Conservation (phyloP, 2,329 filamentous ascomycete genomes). For the Fusarium illudens region DNA sequence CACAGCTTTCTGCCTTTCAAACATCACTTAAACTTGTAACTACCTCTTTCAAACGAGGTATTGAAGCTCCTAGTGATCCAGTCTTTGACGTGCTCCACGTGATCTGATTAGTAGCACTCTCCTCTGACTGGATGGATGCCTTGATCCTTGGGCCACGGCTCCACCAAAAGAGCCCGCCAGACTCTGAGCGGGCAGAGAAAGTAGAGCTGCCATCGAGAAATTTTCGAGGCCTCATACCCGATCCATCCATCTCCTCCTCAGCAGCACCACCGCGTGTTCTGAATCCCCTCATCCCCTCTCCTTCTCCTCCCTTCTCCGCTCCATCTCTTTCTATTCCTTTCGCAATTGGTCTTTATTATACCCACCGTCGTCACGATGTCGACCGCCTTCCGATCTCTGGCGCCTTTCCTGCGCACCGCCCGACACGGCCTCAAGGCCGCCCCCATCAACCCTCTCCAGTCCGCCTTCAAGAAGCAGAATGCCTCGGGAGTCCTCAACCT, state of each 20-base stretch:
- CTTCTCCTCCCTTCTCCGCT: conserved; percentile 19
- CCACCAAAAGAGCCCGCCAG: conserved; percentile 25
- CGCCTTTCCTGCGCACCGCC: conserved; percentile 83
- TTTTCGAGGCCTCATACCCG: conserved; percentile 46
- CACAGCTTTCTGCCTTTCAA: neutral
- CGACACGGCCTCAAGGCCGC: conserved; percentile 76
- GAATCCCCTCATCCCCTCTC: conserved; percentile 15
- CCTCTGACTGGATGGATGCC: conserved; percentile 37
- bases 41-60: neutral
- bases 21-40: neutral
- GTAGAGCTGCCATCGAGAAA: conserved; percentile 47
- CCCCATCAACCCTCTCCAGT: conserved; percentile 79
- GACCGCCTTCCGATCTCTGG: conserved; percentile 78
- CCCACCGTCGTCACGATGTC: conserved; percentile 69
- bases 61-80: neutral
- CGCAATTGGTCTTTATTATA: conserved; percentile 38
- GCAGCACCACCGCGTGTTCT: conserved; percentile 38
- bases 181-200: conserved; percentile 22
- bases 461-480: conserved; percentile 69
- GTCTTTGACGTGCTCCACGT: conserved; percentile 29
- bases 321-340: conserved; percentile 40
- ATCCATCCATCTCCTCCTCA: conserved; percentile 22
- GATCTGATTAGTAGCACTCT: conserved; percentile 22
- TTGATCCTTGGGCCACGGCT: conserved; percentile 21
- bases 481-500: conserved; percentile 71